Evolutionary conservation across 345 rosid genomes (phyloP).

Genomic region (Diplotaxis tenuifolia): DNA sequence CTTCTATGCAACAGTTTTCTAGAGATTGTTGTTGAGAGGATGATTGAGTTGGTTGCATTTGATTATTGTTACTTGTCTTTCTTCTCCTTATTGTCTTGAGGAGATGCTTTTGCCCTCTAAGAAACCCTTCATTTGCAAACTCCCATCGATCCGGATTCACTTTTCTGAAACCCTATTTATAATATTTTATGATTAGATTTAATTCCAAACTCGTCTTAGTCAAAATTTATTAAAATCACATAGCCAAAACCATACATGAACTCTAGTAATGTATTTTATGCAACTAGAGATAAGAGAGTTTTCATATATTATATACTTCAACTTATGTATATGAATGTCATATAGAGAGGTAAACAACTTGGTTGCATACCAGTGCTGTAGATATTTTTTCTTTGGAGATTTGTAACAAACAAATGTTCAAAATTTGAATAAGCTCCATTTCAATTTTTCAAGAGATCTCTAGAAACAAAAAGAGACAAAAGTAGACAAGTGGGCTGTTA

Average conservation of each 20-base stretch:
- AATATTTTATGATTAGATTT: constrained; percentile 31
- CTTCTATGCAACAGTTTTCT: constrained; percentile 61
- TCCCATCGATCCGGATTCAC: constrained; percentile 97
- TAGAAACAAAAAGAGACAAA: constrained; percentile 23
- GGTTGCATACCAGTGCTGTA: constrained; percentile 10
- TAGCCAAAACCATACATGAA: neutral
- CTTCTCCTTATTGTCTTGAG: constrained; percentile 62
- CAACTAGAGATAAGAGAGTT: neutral
- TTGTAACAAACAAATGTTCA: neutral
- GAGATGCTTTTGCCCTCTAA: constrained; percentile 68
- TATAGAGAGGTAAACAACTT: neutral
- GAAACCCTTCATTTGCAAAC: constrained; percentile 71
- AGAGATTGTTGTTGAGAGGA: constrained; percentile 46
- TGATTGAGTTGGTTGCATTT: constrained; percentile 23
- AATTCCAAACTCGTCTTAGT: constrained; percentile 15
- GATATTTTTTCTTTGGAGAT: neutral
- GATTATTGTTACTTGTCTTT: constrained; percentile 36
- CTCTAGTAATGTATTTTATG: constrained; percentile 26
- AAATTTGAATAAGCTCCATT: neutral
- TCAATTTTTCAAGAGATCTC: constrained; percentile 30
- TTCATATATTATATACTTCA: neutral
- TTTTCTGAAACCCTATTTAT: constrained; percentile 79
- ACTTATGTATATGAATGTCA: neutral
- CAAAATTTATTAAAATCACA: neutral
- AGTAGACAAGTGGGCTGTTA: constrained; percentile 32